These are phyloP conservation scores for Mycena kentingensis DNA, from an alignment of 768 basidiomycete species.

Conservation along the genomic window DNA sequence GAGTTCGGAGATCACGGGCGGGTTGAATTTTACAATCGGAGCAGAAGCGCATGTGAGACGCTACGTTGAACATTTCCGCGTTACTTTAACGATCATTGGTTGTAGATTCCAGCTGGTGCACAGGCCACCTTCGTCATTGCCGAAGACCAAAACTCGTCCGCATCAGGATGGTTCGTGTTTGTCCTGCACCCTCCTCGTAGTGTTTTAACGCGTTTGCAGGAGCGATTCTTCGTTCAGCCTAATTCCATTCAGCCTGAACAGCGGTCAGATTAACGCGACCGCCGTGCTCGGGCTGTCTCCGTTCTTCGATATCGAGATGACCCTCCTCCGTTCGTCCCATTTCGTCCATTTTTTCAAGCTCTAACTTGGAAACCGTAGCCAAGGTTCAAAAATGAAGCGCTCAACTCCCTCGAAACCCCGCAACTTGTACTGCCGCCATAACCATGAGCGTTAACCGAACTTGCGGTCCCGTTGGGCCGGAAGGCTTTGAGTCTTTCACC, in stretches of 20 bases:
- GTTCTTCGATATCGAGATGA: conserved; percentile 4
- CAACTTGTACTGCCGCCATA: not conserved
- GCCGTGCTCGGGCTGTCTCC: conserved; percentile 7
- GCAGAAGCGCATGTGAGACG: conserved; percentile 1
- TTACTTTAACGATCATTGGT: not conserved
- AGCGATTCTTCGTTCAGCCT: not conserved
- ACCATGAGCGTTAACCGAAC: conserved; percentile 7
- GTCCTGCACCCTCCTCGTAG: too few species aligned
- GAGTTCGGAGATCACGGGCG: conserved; percentile 2
- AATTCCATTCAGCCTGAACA: conserved; percentile 12
- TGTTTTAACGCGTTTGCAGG: not conserved
- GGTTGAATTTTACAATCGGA: conserved; percentile 11
- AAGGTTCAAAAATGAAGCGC: not conserved
- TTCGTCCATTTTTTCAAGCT: not conserved
- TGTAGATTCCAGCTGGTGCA: conserved; percentile 1
- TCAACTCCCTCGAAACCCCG: conserved; percentile 6
- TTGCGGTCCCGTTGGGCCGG: conserved; percentile 5
- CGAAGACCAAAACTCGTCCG: conserved; percentile 1
- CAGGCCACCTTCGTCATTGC: not conserved
- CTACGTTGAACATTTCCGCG: not conserved
- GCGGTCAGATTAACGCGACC: conserved; percentile 6
- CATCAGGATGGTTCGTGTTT: conserved; percentile 3
- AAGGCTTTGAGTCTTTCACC: conserved; percentile 10
- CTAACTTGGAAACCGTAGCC: not conserved
- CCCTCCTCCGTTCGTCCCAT: not conserved